Conservation (phyloP, 1,284 basidiomycete species). For the Cutaneotrichosporon arboriforme region DNA sequence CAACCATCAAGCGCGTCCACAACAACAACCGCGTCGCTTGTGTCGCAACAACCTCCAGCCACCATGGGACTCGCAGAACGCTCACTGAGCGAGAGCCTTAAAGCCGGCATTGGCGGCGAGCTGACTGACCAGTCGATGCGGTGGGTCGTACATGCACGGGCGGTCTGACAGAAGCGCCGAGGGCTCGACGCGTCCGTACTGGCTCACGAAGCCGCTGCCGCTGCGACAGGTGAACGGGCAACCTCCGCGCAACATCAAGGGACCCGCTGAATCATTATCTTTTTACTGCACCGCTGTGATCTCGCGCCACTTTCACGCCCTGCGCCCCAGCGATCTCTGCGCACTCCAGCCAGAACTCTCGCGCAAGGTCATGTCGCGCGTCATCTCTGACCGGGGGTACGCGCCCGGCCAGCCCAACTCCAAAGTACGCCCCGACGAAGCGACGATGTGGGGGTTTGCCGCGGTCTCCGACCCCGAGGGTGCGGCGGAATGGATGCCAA, state of each 20-base stretch:
- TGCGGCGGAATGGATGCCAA: not conserved
- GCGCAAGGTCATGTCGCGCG: constrained; percentile 22
- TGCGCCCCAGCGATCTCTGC: constrained; percentile 17
- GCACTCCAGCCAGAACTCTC: constrained; percentile 19
- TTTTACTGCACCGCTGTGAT: constrained; percentile 26
- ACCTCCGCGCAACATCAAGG: not conserved
- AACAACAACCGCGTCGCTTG: not conserved
- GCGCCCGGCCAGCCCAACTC: not conserved
- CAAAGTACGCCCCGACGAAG: constrained; percentile 28
- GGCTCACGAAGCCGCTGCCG: constrained; percentile 33
- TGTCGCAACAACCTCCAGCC: not conserved
- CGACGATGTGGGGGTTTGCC: constrained; percentile 35
- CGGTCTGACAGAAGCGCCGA: constrained; percentile 13
- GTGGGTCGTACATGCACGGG: not conserved
- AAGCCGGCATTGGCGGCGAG: constrained; percentile 15
- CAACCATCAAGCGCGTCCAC: not conserved
- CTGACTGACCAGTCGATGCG: constrained; percentile 9
- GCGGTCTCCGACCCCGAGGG: constrained; percentile 26
- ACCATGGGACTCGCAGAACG: constrained; percentile 52
- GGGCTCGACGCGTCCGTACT: constrained; percentile 21
- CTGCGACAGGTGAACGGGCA: constrained; percentile 22
- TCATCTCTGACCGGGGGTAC: constrained; percentile 9
- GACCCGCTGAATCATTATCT: constrained; percentile 19
- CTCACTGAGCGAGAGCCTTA: constrained; percentile 47
- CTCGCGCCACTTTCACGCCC: constrained; percentile 30